Base-by-base conservation (phyloP, 805 yeast species). In the Candida ovalis region DNA sequence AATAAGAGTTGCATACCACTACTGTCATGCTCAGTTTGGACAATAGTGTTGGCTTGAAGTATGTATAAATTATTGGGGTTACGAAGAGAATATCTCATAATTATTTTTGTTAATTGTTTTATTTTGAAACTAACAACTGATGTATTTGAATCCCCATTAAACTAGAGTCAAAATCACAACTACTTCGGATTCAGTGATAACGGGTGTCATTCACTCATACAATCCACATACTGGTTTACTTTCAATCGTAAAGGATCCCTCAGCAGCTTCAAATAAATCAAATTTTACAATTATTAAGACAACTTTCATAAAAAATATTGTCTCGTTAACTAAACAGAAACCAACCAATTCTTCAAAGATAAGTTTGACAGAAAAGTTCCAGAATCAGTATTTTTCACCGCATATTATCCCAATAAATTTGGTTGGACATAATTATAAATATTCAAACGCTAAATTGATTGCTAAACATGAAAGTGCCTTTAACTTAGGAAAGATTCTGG, bases 121-220 rank as follows among this genome's bases (percentile, higher is more conserved):
- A 10, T 6, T 23, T n/a, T n/a, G n/a, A n/a, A n/a, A 24, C 51
- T 50, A 47, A 48, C 53, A 22, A 39, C 15, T 39, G 12, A n/a
- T n/a, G n/a, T n/a, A n/a, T n/a, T n/a, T n/a, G n/a, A n/a, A n/a
- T n/a, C n/a, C n/a, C 12, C 38, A n/a, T 35, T 17, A 13, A 35
- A 35, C 12, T 35, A 75, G 81, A 57, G 86, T 87, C 49, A 79
- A 73, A 59, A 71, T 86, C 45, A 76, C 78, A 12, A 86, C 87
- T 44, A 68, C 76, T 6, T 67, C 81, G 41, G 88, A 84, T 58
- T 73, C 75, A 24, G 70, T 71, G 8, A 71, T 81, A 45, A 71
- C 72, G n/a, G 96, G 94, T 1, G 68, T 74, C 28, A 74, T 87
- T 35, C 83, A 81, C 61, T 75, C 89, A 9, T 83, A 77, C 61